These are phyloP conservation scores for Crucibulum laeve DNA, from an alignment of 768 basidiomycete species.

Conservation along the genomic window DNA sequence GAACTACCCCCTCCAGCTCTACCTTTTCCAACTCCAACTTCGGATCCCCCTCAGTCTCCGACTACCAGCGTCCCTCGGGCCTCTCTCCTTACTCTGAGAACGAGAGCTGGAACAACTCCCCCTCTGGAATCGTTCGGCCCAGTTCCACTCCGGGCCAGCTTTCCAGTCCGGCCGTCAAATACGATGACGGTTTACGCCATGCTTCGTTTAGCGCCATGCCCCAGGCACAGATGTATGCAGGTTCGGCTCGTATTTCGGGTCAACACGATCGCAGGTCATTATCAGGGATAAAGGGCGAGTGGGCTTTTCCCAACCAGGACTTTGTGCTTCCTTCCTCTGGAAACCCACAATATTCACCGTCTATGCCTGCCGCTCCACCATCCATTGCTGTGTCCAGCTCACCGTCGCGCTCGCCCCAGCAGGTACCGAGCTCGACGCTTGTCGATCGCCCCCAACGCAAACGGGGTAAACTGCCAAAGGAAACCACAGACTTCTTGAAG, in stretches of 20 bases:
- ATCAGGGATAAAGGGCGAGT: constrained; percentile 62
- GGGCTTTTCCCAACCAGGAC: constrained; percentile 62
- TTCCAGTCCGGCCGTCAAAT: constrained; percentile 52
- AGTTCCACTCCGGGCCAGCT: constrained; percentile 60
- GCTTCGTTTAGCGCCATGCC: constrained; percentile 59
- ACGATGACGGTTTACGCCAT: constrained; percentile 70
- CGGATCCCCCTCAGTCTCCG: constrained; percentile 42
- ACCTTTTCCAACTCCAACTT: constrained; percentile 44
- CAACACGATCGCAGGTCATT: constrained; percentile 61
- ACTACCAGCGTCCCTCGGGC: constrained; percentile 39
- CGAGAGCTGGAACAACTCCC: constrained; percentile 51
- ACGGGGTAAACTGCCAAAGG: constrained; percentile 85
- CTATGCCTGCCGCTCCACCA: constrained; percentile 41
- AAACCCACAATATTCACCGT: constrained; percentile 36
- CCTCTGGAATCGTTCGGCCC: constrained; percentile 63
- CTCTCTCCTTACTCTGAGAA: constrained; percentile 43
- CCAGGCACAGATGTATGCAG: constrained; percentile 60
- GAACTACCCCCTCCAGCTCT: constrained; percentile 47
- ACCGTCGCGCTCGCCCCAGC: constrained; percentile 50
- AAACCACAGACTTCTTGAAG: constrained; percentile 86
- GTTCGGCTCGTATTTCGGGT: constrained; percentile 66
- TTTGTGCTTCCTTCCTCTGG: constrained; percentile 45
- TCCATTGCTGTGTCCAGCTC: constrained; percentile 39
- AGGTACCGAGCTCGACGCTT: constrained; percentile 50
- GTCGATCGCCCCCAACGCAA: constrained; percentile 78